Base-by-base conservation (phyloP, 345 rosid species). In the Abelmoschus esculentus region DNA sequence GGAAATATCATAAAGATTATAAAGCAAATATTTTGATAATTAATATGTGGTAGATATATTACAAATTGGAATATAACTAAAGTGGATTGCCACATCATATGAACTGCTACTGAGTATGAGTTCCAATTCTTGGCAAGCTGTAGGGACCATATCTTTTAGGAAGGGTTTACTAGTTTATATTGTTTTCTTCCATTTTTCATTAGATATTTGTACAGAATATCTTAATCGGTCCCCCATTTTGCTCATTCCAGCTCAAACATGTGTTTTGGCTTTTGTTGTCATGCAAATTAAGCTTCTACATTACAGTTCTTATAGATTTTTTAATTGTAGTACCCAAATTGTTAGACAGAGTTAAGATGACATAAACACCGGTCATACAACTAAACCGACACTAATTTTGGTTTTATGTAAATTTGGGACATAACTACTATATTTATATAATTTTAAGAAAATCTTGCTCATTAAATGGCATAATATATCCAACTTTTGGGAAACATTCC, bases 51-150 rank as follows among this genome's bases (percentile, higher is more conserved):
- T 42, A 42, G 46, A 42, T 42, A 42, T 12, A 42, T 42, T 42
- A 3, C 13, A 10, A 42, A 2, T 12, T 10, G 7, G 46, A 42
- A 42, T 42, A 42, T 42, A 3, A 42, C 46, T 42, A 42, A 42
- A 65, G 59, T 34, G 75, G 73, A 66, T 14, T 69, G 38, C 69
- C 34, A 70, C 64, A 52, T 77, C 77, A 69, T 65, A 22, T 70
- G 60, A 49, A 70, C 69, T 60, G 44, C 34, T 70, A 11, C 29
- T 56, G 57, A 69, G 22, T 70, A 42, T 32, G 65, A 62, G 46
- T 56, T 29, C 73, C 28, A 22, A 44, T 59, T 49, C 36, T 31
- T 71, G 72, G 70, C 52, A 29, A 61, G 67, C 73, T 61, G 36
- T 42, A 42, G 46, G 46, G 46, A 42, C 46, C 13, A 42, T 42